Evolutionary conservation across 2,329 filamentous ascomycete species (phyloP).

Genomic region (Teratosphaeria pseudoeucalypti): DNA sequence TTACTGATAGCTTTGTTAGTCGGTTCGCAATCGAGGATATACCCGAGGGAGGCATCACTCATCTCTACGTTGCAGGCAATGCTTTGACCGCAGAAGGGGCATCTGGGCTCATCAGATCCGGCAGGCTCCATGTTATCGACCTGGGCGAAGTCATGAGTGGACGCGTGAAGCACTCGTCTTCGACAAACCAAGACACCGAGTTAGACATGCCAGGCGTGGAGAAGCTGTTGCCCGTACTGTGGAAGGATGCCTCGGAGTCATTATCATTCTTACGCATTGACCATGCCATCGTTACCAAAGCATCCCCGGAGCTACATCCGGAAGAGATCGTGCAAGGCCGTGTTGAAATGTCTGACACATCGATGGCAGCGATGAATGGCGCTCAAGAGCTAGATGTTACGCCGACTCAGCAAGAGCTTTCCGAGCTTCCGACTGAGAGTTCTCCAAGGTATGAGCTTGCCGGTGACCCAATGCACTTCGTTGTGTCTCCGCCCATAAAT

Average conservation of each 20-base stretch:
- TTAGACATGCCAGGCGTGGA: slow-evolving; percentile 39
- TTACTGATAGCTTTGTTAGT: slow-evolving; percentile 41
- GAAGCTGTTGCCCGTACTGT: slow-evolving; percentile 44
- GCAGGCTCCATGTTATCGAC: slow-evolving; percentile 46
- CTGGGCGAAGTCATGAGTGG: slow-evolving; percentile 38
- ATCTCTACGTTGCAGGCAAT: slow-evolving; percentile 50
- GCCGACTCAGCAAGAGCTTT: slow-evolving; percentile 10
- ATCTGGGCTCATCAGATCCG: slow-evolving; percentile 42
- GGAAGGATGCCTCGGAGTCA: slow-evolving; percentile 35
- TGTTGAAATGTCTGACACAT: slow-evolving; percentile 19
- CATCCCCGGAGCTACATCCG: slow-evolving; percentile 19
- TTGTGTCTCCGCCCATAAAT: slow-evolving; percentile 24
- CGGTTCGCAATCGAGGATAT: slow-evolving; percentile 47
- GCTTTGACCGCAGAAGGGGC: slow-evolving; percentile 46
- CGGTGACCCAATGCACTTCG: slow-evolving; percentile 26
- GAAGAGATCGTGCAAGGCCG: slow-evolving; percentile 16
- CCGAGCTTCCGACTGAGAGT: slow-evolving; percentile 16
- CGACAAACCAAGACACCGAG: slow-evolving; percentile 13
- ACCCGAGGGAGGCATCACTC: slow-evolving; percentile 46
- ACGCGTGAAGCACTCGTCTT: slow-evolving; percentile 14
- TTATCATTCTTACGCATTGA: slow-evolving; percentile 47
- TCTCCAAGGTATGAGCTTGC: slow-evolving; percentile 28
- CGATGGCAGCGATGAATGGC: slow-evolving; percentile 11
- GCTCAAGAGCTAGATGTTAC: slow-evolving; percentile 22
- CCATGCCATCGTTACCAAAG: slow-evolving; percentile 43